These are phyloP conservation scores for Stylosanthes scabra DNA, from an alignment of 331 rosid species.

Conservation along the genomic window DNA sequence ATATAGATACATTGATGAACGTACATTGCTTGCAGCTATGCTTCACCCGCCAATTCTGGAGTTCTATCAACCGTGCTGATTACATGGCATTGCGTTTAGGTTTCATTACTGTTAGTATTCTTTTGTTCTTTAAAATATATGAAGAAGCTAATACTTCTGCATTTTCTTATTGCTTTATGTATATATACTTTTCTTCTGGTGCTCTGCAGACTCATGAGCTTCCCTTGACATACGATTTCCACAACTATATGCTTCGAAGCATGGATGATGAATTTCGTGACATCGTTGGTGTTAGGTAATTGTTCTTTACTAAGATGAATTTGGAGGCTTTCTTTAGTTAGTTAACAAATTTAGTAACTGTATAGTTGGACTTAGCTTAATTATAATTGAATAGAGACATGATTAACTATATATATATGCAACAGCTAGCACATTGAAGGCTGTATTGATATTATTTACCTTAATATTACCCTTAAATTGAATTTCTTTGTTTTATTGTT, in stretches of 20 bases:
- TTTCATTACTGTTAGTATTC: constrained; percentile 69
- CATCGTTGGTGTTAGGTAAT: constrained; percentile 84
- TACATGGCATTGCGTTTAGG: constrained; percentile 96
- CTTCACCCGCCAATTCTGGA: constrained; percentile 96
- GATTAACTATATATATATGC: too few species aligned
- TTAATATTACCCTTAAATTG: too few species aligned
- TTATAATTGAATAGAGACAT: constrained; percentile 1
- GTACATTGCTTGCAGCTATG: constrained; percentile 83
- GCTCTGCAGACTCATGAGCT: constrained; percentile 72
- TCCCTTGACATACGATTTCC: constrained; percentile 82
- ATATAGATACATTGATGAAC: constrained; percentile 12
- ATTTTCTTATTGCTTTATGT: background rate
- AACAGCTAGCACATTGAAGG: too few species aligned
- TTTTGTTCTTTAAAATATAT: constrained; percentile 22
- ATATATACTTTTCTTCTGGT: constrained; percentile 28
- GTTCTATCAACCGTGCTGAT: constrained; percentile 77
- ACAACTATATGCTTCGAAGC: constrained; percentile 93
- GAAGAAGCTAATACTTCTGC: constrained; percentile 28
- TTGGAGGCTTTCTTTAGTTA: constrained; percentile 19
- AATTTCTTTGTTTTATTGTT: too few species aligned
- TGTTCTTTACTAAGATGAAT: constrained; percentile 20
- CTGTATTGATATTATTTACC: too few species aligned
- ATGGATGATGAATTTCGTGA: constrained; percentile 95
- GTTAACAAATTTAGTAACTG: constrained; percentile 17
- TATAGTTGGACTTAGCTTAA: background rate